A percentile compares a stretch with the other conserved stretches of the same genome.
Conservation (phyloP, 2,329 filamentous ascomycete species). For the Aspergillus amoenus region DNA sequence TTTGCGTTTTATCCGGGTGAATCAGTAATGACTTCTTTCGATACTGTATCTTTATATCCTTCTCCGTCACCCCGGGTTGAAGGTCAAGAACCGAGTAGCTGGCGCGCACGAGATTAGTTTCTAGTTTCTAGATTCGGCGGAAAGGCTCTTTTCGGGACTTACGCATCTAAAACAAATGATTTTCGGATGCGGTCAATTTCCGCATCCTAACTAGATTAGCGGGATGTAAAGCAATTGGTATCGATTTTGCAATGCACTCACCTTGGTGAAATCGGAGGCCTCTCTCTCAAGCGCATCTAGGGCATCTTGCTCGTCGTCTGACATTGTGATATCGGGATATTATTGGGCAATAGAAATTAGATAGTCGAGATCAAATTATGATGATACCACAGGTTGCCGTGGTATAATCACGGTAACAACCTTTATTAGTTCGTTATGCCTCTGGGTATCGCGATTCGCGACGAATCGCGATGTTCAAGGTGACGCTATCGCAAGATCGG, state of each 20-base stretch:
- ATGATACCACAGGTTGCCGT: background rate
- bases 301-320: constrained; percentile 67
- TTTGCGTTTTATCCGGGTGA: constrained; percentile 96
- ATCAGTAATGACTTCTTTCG: constrained; percentile 98
- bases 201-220: constrained; percentile 63
- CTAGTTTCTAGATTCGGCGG: background rate
- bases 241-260: constrained; percentile 30
- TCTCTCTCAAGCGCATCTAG: constrained; percentile 80
- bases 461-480: background rate
- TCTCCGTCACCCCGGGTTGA: constrained; percentile 90
- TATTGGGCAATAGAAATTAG: background rate
- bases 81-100: constrained; percentile 94
- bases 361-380: background rate
- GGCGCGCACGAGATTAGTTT: background rate
- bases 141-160: constrained; percentile 29
- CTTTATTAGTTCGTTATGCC: background rate
- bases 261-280: constrained; percentile 89
- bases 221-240: background rate
- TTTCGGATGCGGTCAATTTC: constrained; percentile 94
- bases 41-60: constrained; percentile 91
- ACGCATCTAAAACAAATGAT: constrained; percentile 79
- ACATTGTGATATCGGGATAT: constrained; percentile 43
- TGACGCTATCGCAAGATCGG: background rate
- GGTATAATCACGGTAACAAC: background rate
- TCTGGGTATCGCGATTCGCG: background rate